Base-by-base conservation (phyloP, 208 protist genomes). In the Trypanosoma brucei region DNA sequence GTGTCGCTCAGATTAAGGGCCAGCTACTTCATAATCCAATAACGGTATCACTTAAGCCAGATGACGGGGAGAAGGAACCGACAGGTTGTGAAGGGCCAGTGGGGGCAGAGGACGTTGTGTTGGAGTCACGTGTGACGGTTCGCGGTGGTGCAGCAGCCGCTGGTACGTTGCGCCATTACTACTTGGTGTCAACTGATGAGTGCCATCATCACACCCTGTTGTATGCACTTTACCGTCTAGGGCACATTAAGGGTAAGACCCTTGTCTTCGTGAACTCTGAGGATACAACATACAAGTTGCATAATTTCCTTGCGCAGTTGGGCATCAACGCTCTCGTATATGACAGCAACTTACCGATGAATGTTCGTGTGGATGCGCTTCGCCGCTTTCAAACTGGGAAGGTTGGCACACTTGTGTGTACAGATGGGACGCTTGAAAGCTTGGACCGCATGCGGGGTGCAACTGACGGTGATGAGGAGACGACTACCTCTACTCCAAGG, bases 211-310 rank as follows among this genome's bases (percentile, higher is more conserved):
- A 96, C 81, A 96, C 96, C 2, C 70, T 98, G n/a, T 73, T 98
- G n/a, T 98, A 94, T 68, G 76, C 84, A 7, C 79, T 98, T 22
- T 88, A 98, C 59, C 91, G 92, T 77, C 83, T 98, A 38, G 75
- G 84, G 22, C 83, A 98, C 49, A 90, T 98, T 51, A 75, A 78
- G 31, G 97, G 97, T 36, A 98, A 98, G 69, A 96, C 93, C 31
- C 81, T 99, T 52, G 90, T 99, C 55, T 99, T 99, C 71, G 96
- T 98, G 48, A 97, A 97, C 58, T 68, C 86, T 30, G 92, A 98
- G 46, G 86, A 98, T 40, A 68, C 79, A 30, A 97, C 91, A 64
- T 99, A 98, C 83, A 79, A 81, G 34, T 72, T 99, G 34, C 94
- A 98, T 72, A 87, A 98, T 65, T 99, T 99, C 70, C 82, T 99